Conservation (phyloP, 177 flowering plant genomes). For the Viscum album region DNA sequence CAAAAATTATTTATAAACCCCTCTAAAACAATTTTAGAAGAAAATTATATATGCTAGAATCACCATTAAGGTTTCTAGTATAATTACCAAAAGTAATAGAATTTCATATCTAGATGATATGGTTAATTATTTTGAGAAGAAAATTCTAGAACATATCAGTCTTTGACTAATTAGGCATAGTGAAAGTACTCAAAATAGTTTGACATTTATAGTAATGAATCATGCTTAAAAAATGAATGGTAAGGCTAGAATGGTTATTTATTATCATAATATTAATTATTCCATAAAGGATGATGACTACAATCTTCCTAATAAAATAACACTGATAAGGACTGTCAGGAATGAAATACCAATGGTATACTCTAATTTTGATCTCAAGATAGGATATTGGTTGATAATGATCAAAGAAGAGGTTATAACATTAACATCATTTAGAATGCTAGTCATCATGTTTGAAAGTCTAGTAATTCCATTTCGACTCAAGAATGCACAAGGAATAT, state of each 20-base stretch:
- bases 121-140: not conserved
- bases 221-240: not conserved
- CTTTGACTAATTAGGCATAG: not conserved
- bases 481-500: not conserved
- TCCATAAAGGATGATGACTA: not conserved
- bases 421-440: not conserved
- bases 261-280: not conserved
- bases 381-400: not conserved
- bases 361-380: not conserved
- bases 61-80: not conserved
- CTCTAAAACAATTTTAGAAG: not conserved
- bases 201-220: not conserved
- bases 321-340: not conserved
- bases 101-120: not conserved
- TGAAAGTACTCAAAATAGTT: not conserved
- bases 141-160: not conserved
- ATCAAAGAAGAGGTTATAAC: not conserved
- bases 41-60: not conserved
- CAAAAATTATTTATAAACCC: not conserved
- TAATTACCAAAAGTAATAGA: not conserved
- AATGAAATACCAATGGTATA: not conserved
- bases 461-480: not conserved
- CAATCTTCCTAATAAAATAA: not conserved
- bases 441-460: not conserved
- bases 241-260: not conserved